phyloP scores from a whole-genome alignment of 2,329 filamentous ascomycete genomes.

The Xylariales sp. region DNA sequence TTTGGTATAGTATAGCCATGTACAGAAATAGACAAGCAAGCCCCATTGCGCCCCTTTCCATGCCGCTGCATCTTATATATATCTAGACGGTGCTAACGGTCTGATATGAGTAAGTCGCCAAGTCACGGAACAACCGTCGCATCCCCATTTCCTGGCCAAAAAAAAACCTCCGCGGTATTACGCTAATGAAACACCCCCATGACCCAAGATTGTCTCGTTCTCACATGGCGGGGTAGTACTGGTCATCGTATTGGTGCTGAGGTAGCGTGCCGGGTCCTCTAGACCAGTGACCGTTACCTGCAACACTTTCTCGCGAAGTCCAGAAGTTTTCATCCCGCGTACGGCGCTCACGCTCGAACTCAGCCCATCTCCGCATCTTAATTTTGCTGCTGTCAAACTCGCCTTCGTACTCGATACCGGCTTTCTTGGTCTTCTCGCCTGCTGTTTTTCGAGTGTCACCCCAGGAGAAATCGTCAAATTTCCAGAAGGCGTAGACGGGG shows the following conservation, averaged over 20 bases:
- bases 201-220: constrained; percentile 24
- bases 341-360: constrained; percentile 82
- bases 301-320: constrained; percentile 64
- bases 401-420: constrained; percentile 86
- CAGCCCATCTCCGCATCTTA: constrained; percentile 98
- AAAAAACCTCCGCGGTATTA: not conserved
- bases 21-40: constrained; percentile 33
- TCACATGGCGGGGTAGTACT: constrained; percentile 67
- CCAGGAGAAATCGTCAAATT: constrained; percentile 99
- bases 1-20: constrained; percentile 33
- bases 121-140: constrained; percentile 11
- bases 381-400: constrained; percentile 99
- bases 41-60: constrained; percentile 30
- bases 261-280: constrained; percentile 49
- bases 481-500: constrained; percentile 96
- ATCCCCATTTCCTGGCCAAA: constrained; percentile 3
- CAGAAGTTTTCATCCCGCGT: constrained; percentile 61
- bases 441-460: constrained; percentile 96
- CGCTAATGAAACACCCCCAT: constrained; percentile 2
- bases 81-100: constrained; percentile 27
- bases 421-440: constrained; percentile 89
- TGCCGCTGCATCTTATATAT: constrained; percentile 33
- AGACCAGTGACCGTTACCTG: constrained; percentile 59
- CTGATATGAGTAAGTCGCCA: constrained; percentile 8
- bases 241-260: constrained; percentile 62